These are phyloP conservation scores for Heterobasidion occidentale DNA, from an alignment of 1,284 basidiomycete species.

Conservation along the genomic window DNA sequence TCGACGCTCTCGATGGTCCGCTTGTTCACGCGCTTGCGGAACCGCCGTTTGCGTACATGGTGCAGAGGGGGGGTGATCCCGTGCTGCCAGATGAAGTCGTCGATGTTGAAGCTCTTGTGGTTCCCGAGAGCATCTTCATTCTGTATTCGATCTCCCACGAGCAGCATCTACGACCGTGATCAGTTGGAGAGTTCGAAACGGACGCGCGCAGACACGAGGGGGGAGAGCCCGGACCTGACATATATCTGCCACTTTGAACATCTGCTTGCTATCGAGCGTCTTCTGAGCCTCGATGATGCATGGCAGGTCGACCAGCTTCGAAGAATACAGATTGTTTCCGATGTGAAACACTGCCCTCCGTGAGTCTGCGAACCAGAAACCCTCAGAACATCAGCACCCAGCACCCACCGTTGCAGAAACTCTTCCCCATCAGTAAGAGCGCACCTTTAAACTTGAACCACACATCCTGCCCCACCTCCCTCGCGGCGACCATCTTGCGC, in stretches of 20 bases:
- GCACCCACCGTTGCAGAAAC: neutral
- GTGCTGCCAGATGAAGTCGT: conserved; percentile 97
- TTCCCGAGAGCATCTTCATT: conserved; percentile 53
- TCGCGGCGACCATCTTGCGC: conserved; percentile 72
- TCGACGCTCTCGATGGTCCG: conserved; percentile 96
- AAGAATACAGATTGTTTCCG: conserved; percentile 73
- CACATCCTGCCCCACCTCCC: conserved; percentile 79
- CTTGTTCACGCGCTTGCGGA: conserved; percentile 84
- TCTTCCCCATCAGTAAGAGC: conserved; percentile 7
- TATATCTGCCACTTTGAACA: conserved; percentile 99
- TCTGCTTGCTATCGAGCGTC: conserved; percentile 91
- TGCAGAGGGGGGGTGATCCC: conserved; percentile 93
- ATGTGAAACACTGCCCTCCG: conserved; percentile 89
- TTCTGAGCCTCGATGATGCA: conserved; percentile 95
- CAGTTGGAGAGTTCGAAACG: conserved; percentile 9
- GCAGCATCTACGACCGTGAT: conserved; percentile 61
- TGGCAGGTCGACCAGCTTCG: conserved; percentile 95
- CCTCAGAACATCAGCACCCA: neutral
- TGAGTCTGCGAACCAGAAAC: conserved; percentile 54
- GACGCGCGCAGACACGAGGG: conserved; percentile 1
- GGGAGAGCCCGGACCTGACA: conserved; percentile 59
- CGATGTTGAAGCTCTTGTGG: conserved; percentile 76
- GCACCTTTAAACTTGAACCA: conserved; percentile 98
- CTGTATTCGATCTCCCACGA: conserved; percentile 73
- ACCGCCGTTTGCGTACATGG: conserved; percentile 88